Base-by-base conservation (phyloP, 768 basidiomycete genomes). In the Kondoa subrosea region DNA sequence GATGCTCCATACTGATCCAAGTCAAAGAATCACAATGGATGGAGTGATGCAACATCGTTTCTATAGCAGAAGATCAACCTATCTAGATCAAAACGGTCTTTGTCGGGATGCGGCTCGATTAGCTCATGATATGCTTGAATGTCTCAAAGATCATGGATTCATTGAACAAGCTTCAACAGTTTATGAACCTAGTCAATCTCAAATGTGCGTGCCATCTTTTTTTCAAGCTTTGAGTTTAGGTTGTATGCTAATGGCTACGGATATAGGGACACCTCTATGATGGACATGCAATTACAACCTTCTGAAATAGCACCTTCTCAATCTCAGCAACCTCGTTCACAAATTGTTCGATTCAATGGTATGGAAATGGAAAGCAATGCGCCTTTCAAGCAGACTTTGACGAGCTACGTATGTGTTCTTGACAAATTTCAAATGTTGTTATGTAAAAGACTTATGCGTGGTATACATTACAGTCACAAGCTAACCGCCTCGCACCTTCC, bases 1-100 rank as follows among this genome's bases (percentile, higher is more conserved):
- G 1, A 81, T 95, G 75, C 77, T 93, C 30, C 83, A 84, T 1
- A 76, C 92, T 25, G 82, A 91, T 69, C 85, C 92, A 0, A 75
- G 75, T 1, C 76, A 82, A 59, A 81, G 92, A 17, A 80, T 89
- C 75, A 86, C 83, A 0, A 80, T 95, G 1, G 74, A 79, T 21
- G 34, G 4, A 15, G 15, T 65, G 12, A 17, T 65, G 3, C 33
- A 50, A 21, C 64, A 65, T 50, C 40, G 17, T 3, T 65, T 32
- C 33, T 16, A 40, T 30, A 21, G 12, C 4, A 16, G 40, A 2
- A 21, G 14, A n/a, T 17, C 34, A 21, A 21, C 14, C 14, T 65
- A 40, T 32, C 56, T 65, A n/a, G 50, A 16, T 40, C 2, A 27
- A 3, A 21, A 40, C 3, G 64, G 64, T 27, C 64, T 65, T 32